Percentiles rank a stretch among this genome's conserved stretches.
These are phyloP conservation scores for Leccinum barrowsii DNA, from an alignment of 768 basidiomycete species.

Conservation along the genomic window DNA sequence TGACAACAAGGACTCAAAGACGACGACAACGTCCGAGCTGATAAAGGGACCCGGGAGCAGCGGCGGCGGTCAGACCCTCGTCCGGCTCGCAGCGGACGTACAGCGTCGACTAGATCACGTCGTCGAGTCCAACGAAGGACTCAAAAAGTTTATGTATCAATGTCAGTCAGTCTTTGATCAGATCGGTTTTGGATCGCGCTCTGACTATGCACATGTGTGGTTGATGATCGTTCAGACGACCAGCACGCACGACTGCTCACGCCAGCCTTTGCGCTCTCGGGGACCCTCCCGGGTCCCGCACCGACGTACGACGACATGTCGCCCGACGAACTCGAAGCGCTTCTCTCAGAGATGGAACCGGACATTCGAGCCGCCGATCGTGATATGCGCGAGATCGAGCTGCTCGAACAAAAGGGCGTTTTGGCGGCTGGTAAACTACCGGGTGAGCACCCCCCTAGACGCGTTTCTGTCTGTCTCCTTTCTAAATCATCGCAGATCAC, in stretches of 20 bases:
- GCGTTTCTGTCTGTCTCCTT: neutral
- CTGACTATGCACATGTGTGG: neutral
- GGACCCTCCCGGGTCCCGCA: slow-evolving; percentile 43
- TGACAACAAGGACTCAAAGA: slow-evolving; percentile 38
- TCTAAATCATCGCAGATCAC: slow-evolving; percentile 41
- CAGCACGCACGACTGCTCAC: slow-evolving; percentile 72
- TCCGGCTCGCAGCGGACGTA: slow-evolving; percentile 56
- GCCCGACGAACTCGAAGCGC: slow-evolving; percentile 62
- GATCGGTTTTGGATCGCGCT: too few relatives aligned
- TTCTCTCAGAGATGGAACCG: slow-evolving; percentile 75
- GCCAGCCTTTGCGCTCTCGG: slow-evolving; percentile 74
- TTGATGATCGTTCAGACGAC: slow-evolving; percentile 48
- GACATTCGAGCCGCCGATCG: slow-evolving; percentile 82
- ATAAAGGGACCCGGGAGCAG: slow-evolving; percentile 33
- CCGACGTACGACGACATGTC: slow-evolving; percentile 66
- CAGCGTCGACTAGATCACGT: slow-evolving; percentile 54
- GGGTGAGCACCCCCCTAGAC: slow-evolving; percentile 34
- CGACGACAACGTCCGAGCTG: slow-evolving; percentile 31
- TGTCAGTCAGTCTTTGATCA: slow-evolving; percentile 48
- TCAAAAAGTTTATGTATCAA: slow-evolving; percentile 70
- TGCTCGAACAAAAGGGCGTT: slow-evolving; percentile 66
- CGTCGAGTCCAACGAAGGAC: slow-evolving; percentile 65
- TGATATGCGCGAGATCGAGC: slow-evolving; percentile 75
- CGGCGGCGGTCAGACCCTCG: slow-evolving; percentile 42
- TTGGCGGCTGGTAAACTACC: slow-evolving; percentile 68